Percentiles rank a stretch among this genome's conserved stretches.
phyloP scores from a whole-genome alignment of 176 grass and related monocot species.

The Phoenix roebelenii region DNA sequence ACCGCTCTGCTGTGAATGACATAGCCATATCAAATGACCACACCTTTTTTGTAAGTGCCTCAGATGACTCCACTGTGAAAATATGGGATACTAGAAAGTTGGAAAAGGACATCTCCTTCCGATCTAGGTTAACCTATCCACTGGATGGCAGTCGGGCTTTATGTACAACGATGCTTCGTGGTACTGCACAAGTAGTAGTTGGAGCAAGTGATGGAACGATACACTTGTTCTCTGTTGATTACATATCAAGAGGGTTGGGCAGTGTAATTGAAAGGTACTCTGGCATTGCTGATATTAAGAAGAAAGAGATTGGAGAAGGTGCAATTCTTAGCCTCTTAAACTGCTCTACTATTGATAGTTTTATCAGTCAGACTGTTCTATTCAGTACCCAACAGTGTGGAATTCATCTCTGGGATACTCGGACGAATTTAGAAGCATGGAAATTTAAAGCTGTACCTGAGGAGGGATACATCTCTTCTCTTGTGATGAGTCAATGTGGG shows the following conservation, averaged over 20 bases:
- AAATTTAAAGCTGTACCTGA: slow-evolving; percentile 61
- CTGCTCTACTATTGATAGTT: slow-evolving; percentile 51
- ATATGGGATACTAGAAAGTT: slow-evolving; percentile 97
- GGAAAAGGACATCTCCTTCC: slow-evolving; percentile 96
- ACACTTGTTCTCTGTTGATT: slow-evolving; percentile 90
- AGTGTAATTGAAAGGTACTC: slow-evolving; percentile 77
- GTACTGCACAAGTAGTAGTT: slow-evolving; percentile 58
- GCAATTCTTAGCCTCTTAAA: slow-evolving; percentile 73
- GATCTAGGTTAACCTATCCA: slow-evolving; percentile 83
- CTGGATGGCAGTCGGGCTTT: slow-evolving; percentile 63
- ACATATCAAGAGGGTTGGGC: slow-evolving; percentile 52
- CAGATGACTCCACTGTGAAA: slow-evolving; percentile 84
- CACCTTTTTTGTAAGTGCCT: slow-evolving; percentile 75
- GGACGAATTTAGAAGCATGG: slow-evolving; percentile 68
- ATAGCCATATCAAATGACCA: slow-evolving; percentile 73
- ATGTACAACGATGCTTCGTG: slow-evolving; percentile 72
- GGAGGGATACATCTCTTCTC: slow-evolving; percentile 68
- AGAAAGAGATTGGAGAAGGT: slow-evolving; percentile 69
- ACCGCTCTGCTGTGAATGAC: slow-evolving; percentile 76
- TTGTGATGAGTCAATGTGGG: slow-evolving; percentile 79
- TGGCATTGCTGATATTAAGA: slow-evolving; percentile 68
- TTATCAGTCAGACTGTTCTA: slow-evolving; percentile 59
- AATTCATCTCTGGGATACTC: slow-evolving; percentile 85
- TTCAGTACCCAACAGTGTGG: slow-evolving; percentile 76
- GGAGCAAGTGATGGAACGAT: slow-evolving; percentile 76